Evolutionary conservation across 2,329 filamentous ascomycete species (phyloP).

Genomic region (Colletotrichum nymphaeae): DNA sequence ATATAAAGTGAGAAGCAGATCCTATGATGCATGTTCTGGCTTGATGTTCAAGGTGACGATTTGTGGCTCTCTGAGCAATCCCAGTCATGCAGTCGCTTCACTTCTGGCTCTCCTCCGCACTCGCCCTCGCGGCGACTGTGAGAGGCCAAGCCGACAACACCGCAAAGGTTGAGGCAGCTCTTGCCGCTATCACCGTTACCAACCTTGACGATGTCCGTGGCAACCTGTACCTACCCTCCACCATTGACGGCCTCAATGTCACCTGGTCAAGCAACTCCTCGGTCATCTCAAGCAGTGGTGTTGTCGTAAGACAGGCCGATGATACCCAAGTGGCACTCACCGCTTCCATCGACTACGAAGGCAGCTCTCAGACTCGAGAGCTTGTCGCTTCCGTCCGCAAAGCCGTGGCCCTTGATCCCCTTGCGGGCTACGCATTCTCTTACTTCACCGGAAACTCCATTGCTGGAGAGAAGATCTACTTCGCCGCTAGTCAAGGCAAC

Average conservation of each 20-base stretch:
- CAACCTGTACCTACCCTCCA: conserved; percentile 49
- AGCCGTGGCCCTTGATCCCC: conserved; percentile 45
- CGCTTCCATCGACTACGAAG: conserved; percentile 44
- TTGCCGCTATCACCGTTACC: conserved; percentile 41
- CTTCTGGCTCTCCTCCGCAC: conserved; percentile 18
- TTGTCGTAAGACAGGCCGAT: conserved; percentile 46
- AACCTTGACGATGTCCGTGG: conserved; percentile 52
- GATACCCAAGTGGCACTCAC: conserved; percentile 47
- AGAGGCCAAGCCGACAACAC: conserved; percentile 12
- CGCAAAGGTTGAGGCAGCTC: conserved; percentile 31
- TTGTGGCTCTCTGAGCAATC: background rate
- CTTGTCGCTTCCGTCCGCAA: conserved; percentile 49
- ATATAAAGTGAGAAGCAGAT: conserved; percentile 5
- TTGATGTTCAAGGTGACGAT: background rate
- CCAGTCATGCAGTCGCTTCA: conserved; percentile 15
- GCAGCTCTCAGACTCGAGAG: conserved; percentile 40
- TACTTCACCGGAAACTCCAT: conserved; percentile 60
- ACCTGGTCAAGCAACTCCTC: conserved; percentile 49
- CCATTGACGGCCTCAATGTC: conserved; percentile 44
- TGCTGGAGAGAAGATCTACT: conserved; percentile 63
- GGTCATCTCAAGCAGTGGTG: conserved; percentile 48
- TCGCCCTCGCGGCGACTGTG: conserved; percentile 23
- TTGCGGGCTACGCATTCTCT: conserved; percentile 61
- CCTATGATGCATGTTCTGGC: background rate
- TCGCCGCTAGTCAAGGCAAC: conserved; percentile 64